Percentiles rank a stretch among this genome's conserved stretches.
Evolutionary conservation across 345 rosid species (phyloP).

Genomic region (Ceriops tagal): DNA sequence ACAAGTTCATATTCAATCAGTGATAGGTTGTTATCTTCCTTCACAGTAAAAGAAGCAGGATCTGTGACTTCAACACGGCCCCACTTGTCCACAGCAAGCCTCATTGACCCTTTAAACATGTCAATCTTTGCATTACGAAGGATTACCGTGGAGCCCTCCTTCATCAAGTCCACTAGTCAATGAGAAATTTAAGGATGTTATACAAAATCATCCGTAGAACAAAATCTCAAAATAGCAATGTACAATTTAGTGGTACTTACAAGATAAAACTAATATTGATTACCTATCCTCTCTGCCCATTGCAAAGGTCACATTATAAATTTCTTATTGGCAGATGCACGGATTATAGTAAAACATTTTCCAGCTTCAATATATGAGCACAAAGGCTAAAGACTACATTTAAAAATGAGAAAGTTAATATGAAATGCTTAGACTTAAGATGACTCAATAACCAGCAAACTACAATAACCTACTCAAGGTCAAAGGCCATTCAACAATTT

Average conservation of each 20-base stretch:
- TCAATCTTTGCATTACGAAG: conserved; percentile 48
- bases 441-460: neutral
- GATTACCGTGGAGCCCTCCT: conserved; percentile 59
- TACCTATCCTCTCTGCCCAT: too few species aligned
- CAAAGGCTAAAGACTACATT: too few species aligned
- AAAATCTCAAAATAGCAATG: neutral
- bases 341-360: too few species aligned
- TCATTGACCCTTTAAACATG: conserved; percentile 35
- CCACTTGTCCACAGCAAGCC: conserved; percentile 36
- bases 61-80: conserved; percentile 41
- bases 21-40: conserved; percentile 73
- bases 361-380: too few species aligned
- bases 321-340: too few species aligned
- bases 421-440: neutral
- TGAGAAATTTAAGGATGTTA: neutral
- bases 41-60: conserved; percentile 60
- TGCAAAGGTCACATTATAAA: too few species aligned
- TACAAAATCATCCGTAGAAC: neutral
- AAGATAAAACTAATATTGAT: neutral
- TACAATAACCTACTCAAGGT: neutral
- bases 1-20: conserved; percentile 68
- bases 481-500: neutral
- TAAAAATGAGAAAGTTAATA: too few species aligned
- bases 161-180: conserved; percentile 72
- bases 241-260: neutral